A percentile compares a stretch with the other conserved stretches of the same genome.
These are phyloP conservation scores for Takashimella koratensis DNA, from an alignment of 1,284 basidiomycete species.

Conservation along the genomic window DNA sequence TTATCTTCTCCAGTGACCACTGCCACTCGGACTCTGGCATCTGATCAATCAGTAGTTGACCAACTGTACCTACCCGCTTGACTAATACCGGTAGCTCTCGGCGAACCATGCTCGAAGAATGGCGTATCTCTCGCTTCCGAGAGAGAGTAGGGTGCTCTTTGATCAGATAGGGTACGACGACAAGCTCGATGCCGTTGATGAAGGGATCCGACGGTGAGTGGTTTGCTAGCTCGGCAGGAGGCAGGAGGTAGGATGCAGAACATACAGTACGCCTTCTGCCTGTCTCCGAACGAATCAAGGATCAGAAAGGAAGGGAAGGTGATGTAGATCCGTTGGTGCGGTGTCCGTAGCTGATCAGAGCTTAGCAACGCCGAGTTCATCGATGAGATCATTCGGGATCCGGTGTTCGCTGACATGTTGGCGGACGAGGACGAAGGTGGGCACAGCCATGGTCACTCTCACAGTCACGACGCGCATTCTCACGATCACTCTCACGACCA, in stretches of 20 bases:
- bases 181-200: slow-evolving; percentile 49
- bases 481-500: slow-evolving; percentile 14
- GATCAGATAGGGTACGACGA: slow-evolving; percentile 44
- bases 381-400: slow-evolving; percentile 46
- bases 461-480: slow-evolving; percentile 2
- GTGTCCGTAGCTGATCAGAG: too few relatives aligned
- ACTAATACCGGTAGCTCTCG: slow-evolving; percentile 33
- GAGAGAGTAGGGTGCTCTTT: slow-evolving; percentile 33
- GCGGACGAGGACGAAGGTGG: slow-evolving; percentile 12
- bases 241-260: too few relatives aligned
- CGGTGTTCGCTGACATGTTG: slow-evolving; percentile 45
- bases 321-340: too few relatives aligned
- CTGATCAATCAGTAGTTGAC: not conserved
- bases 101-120: slow-evolving; percentile 46
- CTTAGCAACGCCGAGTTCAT: slow-evolving; percentile 47
- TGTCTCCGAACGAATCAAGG: too few relatives aligned
- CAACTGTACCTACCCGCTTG: not conserved
- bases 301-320: too few relatives aligned
- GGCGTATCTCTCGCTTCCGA: slow-evolving; percentile 43
- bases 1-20: not conserved
- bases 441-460: slow-evolving; percentile 17
- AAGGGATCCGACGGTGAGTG: slow-evolving; percentile 45
- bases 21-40: not conserved
- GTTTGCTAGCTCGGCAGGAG: not conserved
- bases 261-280: too few relatives aligned